Conservation (phyloP, 768 basidiomycete species). For the Pleurotus pulmonarius region DNA sequence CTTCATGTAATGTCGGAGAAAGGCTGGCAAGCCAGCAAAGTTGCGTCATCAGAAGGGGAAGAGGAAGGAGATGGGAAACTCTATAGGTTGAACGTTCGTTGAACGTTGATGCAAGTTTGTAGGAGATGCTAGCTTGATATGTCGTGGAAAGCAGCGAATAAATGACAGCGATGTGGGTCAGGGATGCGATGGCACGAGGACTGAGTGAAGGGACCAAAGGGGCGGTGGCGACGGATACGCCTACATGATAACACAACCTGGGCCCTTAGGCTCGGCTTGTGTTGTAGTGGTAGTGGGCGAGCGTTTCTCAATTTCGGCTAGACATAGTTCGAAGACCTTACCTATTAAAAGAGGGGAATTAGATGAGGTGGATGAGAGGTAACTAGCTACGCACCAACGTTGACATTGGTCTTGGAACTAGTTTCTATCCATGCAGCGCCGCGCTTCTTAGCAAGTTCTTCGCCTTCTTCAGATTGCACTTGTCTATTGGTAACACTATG, state of each 20-base stretch:
- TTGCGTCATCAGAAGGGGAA: neutral
- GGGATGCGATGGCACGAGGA: neutral
- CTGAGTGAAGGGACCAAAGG: neutral
- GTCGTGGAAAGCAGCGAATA: slow-evolving; percentile 3
- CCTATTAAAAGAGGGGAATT: slow-evolving; percentile 33
- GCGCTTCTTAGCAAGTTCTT: slow-evolving; percentile 67
- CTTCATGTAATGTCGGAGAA: neutral
- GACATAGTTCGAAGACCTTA: slow-evolving; percentile 81
- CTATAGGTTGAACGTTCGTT: no score
- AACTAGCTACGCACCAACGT: slow-evolving; percentile 67
- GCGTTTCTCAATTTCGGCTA: slow-evolving; percentile 79
- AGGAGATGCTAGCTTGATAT: slow-evolving; percentile 5
- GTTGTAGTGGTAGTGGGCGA: slow-evolving; percentile 45
- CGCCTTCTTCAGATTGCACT: slow-evolving; percentile 70
- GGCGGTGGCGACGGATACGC: slow-evolving; percentile 13
- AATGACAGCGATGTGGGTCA: slow-evolving; percentile 2
- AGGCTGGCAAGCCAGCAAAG: neutral
- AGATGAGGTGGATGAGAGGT: slow-evolving; percentile 1
- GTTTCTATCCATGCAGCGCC: slow-evolving; percentile 85
- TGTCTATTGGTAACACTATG: slow-evolving; percentile 47
- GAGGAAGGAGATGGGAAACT: slow-evolving; percentile 7
- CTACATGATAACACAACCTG: slow-evolving; percentile 54
- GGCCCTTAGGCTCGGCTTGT: slow-evolving; percentile 32
- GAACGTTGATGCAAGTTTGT: slow-evolving; percentile 10
- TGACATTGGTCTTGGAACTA: slow-evolving; percentile 81